Evolutionary conservation across 345 rosid genomes (phyloP).

Genomic region (Melaleuca quinquenervia): DNA sequence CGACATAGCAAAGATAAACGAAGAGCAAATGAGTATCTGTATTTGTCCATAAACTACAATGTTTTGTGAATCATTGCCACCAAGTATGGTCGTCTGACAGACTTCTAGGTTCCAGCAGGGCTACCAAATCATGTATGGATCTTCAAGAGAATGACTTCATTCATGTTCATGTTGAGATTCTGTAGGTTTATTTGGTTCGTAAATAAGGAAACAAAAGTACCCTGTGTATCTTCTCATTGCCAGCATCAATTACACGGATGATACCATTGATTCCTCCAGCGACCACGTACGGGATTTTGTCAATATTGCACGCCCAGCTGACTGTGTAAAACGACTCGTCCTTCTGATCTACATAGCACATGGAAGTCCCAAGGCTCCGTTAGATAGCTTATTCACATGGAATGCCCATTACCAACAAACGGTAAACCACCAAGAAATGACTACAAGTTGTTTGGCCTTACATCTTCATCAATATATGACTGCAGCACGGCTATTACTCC

Average conservation of each 20-base stretch:
- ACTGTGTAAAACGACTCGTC: conserved; percentile 92
- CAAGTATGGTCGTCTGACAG: background rate
- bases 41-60: background rate
- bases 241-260: conserved; percentile 76
- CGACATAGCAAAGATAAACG: background rate
- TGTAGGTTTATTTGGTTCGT: background rate
- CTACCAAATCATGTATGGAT: background rate
- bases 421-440: background rate
- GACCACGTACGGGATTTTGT: conserved; percentile 57
- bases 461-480: conserved; percentile 89
- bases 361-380: conserved; percentile 21
- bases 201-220: conserved; percentile 12
- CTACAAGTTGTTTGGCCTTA: conserved; percentile 16
- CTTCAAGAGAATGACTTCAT: background rate
- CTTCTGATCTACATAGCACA: conserved; percentile 72
- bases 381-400: background rate
- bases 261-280: conserved; percentile 94
- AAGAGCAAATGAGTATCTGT: background rate
- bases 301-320: conserved; percentile 76
- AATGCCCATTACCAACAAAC: background rate
- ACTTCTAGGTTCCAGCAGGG: background rate
- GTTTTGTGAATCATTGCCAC: background rate
- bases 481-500: conserved; percentile 79
- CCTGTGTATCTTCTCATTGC: conserved; percentile 76
- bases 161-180: background rate